A percentile compares a stretch with the other conserved stretches of the same genome.
Evolutionary conservation across 2,329 filamentous ascomycete species (phyloP).

Genomic region (Rhexocercosporidium sp.): DNA sequence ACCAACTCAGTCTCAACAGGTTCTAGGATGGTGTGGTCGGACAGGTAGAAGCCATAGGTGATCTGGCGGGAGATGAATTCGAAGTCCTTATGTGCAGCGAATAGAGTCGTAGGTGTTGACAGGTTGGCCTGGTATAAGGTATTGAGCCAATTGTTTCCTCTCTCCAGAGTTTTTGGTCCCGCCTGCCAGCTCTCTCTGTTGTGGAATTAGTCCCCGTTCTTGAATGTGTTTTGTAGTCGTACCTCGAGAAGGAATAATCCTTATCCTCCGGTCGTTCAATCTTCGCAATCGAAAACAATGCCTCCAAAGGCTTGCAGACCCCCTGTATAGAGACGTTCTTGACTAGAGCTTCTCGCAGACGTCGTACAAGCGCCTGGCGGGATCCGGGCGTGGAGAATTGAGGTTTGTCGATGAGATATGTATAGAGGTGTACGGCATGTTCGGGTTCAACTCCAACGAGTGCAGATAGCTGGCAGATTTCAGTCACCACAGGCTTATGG

Average conservation of each 20-base stretch:
- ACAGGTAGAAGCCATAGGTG: slow-evolving; percentile 63
- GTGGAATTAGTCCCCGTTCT: slow-evolving; percentile 31
- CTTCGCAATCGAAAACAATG: slow-evolving; percentile 32
- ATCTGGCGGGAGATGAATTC: slow-evolving; percentile 59
- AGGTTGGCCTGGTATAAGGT: slow-evolving; percentile 48
- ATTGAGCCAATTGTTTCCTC: slow-evolving; percentile 60
- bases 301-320: slow-evolving; percentile 65
- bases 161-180: slow-evolving; percentile 57
- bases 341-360: slow-evolving; percentile 62
- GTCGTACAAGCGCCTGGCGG: slow-evolving; percentile 54
- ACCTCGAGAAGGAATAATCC: slow-evolving; percentile 49
- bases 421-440: slow-evolving; percentile 59
- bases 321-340: slow-evolving; percentile 64
- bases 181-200: slow-evolving; percentile 64
- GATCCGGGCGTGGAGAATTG: slow-evolving; percentile 49
- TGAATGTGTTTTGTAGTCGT: neutral
- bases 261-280: slow-evolving; percentile 54
- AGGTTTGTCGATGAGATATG: slow-evolving; percentile 56
- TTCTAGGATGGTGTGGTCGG: slow-evolving; percentile 58
- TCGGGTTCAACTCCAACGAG: slow-evolving; percentile 56
- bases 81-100: slow-evolving; percentile 53
- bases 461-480: slow-evolving; percentile 43
- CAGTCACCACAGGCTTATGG: slow-evolving; percentile 2
- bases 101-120: slow-evolving; percentile 44
- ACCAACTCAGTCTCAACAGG: slow-evolving; percentile 61